These are phyloP conservation scores for Pseudogymnoascus sp. DNA, from an alignment of 2,329 filamentous ascomycete species.

Conservation along the genomic window DNA sequence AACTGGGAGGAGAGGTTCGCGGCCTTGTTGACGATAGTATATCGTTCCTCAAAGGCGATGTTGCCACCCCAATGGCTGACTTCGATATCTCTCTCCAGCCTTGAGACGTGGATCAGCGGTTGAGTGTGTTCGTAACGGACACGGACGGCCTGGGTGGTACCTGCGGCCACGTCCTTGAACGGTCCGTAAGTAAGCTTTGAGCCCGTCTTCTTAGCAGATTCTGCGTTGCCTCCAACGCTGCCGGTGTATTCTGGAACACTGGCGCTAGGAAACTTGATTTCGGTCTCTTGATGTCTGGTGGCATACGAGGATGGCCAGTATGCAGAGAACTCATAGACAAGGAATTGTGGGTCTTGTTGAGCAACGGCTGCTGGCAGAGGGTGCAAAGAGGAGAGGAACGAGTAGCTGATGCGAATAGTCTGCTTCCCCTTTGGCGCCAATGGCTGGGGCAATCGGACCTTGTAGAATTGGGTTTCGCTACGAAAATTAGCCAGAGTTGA, in stretches of 20 bases:
- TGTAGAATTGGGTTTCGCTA: slow-evolving; percentile 75
- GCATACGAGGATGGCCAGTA: slow-evolving; percentile 78
- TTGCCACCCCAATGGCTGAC: slow-evolving; percentile 98
- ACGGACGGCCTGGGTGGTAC: slow-evolving; percentile 62
- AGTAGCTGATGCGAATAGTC: slow-evolving; percentile 82
- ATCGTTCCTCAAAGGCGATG: slow-evolving; percentile 87
- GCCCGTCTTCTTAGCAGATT: slow-evolving; percentile 73
- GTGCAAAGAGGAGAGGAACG: slow-evolving; percentile 67
- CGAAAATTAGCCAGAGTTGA: slow-evolving; percentile 20
- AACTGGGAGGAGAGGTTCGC: slow-evolving; percentile 70
- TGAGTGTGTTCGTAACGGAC: slow-evolving; percentile 95
- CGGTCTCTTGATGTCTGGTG: slow-evolving; percentile 92
- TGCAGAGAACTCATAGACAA: slow-evolving; percentile 77
- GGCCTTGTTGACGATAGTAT: slow-evolving; percentile 79
- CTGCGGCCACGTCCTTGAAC: slow-evolving; percentile 75
- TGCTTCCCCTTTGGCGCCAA: slow-evolving; percentile 71
- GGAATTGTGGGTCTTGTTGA: slow-evolving; percentile 83
- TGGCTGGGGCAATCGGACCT: slow-evolving; percentile 68
- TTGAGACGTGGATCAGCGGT: slow-evolving; percentile 71
- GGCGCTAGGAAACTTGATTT: slow-evolving; percentile 75
- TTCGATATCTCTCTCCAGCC: slow-evolving; percentile 84
- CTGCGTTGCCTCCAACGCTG: slow-evolving; percentile 50
- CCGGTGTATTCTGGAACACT: slow-evolving; percentile 82
- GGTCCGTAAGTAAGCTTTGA: slow-evolving; percentile 84
- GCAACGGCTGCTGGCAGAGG: slow-evolving; percentile 75